Base-by-base conservation (phyloP, 768 basidiomycete species). In the Boletus barrowsii region DNA sequence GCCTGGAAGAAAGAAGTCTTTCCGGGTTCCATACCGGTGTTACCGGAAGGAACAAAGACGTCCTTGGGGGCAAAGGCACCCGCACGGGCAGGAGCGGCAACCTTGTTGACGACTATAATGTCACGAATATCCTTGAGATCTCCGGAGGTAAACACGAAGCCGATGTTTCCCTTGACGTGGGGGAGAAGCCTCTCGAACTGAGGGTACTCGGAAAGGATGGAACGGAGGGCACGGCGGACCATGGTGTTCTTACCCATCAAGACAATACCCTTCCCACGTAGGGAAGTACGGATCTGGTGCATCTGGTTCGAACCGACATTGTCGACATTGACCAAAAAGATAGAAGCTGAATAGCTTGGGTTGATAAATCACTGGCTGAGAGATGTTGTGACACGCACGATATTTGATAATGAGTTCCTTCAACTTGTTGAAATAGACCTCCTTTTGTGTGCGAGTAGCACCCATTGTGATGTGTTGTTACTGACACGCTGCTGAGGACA, bases 1-100 rank as follows among this genome's bases (percentile, higher is more conserved):
- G 97, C 97, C 82, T 99, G 97, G 93, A 99, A 99, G 93, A 98
- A 99, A 66, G 97, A 97, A 57, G 97, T 99, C 83, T 99, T 99
- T 69, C 96, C 97, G 66, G 97, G 97, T 75, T 98, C 97, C 97
- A 99, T 99, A 75, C 95, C 95, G 52, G 97, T 99, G 87, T 98
- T 98, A 56, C 94, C 88, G 42, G 87, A 93, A 35, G 95, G 93
- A 63, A 99, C 90, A 57, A 76, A 77, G 68, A 98, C 96, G 66
- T 98, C 88, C 77, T 83, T 85, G 69, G 96, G 90, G 36, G 96
- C 95, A 65, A 86, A 83, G 35, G 96, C 96, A 82, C 95, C 96
- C 59, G 97, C 95, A 82, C 97, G 93, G 62, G 97, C 97, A 43
- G 97, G 97, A 47, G 97, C 97, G 50, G 93, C 92, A 59, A 99